phyloP scores from a whole-genome alignment of 164 flowering plant species.

The grape (Vitis vinifera) region ASM3070453v1 NC_081820.1:26851001-26851500 shows the following conservation, averaged over 20 bases:
- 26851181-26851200: constrained; percentile 39
- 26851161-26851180: constrained; percentile 24
- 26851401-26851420: constrained; percentile 27
- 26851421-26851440: constrained; percentile 27
- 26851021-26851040: no score
- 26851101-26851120: constrained; percentile 78
- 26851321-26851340: constrained; percentile 50
- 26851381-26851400: constrained; percentile 24
- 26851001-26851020: no score
- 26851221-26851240: constrained; percentile 60
- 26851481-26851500: constrained; percentile 48
- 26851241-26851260: constrained; percentile 41
- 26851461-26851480: constrained; percentile 65
- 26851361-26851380: constrained; percentile 23
- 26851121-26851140: constrained; percentile 81
- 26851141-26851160: constrained; percentile 20
- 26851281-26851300: constrained; percentile 72
- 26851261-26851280: constrained; percentile 64
- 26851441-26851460: constrained; percentile 75
- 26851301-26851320: constrained; percentile 55
- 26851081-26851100: constrained; percentile 49
- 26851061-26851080: not conserved
- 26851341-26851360: constrained; percentile 64
- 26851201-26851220: constrained; percentile 63
- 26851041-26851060: no score